phyloP scores from a whole-genome alignment of 2,329 filamentous ascomycete species.

The Coleophoma eucalyptorum region DNA sequence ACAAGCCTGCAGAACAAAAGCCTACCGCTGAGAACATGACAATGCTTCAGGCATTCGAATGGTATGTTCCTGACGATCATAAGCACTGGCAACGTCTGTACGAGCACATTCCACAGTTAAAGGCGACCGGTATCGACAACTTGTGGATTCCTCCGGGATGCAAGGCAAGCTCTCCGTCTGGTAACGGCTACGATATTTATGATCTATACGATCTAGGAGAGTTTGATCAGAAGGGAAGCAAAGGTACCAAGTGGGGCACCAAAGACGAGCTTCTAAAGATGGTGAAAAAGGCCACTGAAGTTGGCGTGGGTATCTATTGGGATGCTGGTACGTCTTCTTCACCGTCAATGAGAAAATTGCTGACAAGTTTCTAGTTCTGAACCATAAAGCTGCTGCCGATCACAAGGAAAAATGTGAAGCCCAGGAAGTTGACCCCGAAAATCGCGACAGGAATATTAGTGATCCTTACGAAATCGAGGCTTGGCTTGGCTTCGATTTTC shows the following conservation, averaged over 20 bases:
- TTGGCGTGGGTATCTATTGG: conserved; percentile 58
- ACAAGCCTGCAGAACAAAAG: background rate
- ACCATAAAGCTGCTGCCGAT: conserved; percentile 69
- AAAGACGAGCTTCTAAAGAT: conserved; percentile 57
- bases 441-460: conserved; percentile 51
- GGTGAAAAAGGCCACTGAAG: conserved; percentile 42
- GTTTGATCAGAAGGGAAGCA: conserved; percentile 65
- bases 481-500: conserved; percentile 66
- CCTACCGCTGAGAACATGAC: conserved; percentile 43
- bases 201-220: conserved; percentile 70
- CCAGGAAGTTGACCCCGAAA: conserved; percentile 58
- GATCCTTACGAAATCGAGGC: conserved; percentile 60
- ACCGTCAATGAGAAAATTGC: background rate
- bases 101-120: conserved; percentile 47
- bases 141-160: conserved; percentile 70
- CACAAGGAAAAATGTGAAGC: conserved; percentile 57
- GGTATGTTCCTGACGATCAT: conserved; percentile 61
- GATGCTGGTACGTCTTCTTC: conserved; percentile 42
- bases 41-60: conserved; percentile 70
- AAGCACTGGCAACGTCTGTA: conserved; percentile 58
- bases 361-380: conserved; percentile 45
- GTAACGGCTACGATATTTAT: conserved; percentile 68
- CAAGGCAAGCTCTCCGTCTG: conserved; percentile 57
- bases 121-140: conserved; percentile 55
- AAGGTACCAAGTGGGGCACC: conserved; percentile 65